A percentile compares a stretch with the other conserved stretches of the same genome.
Evolutionary conservation across 2,329 filamentous ascomycete species (phyloP).

Genomic region (Erysiphe neolycopersici): DNA sequence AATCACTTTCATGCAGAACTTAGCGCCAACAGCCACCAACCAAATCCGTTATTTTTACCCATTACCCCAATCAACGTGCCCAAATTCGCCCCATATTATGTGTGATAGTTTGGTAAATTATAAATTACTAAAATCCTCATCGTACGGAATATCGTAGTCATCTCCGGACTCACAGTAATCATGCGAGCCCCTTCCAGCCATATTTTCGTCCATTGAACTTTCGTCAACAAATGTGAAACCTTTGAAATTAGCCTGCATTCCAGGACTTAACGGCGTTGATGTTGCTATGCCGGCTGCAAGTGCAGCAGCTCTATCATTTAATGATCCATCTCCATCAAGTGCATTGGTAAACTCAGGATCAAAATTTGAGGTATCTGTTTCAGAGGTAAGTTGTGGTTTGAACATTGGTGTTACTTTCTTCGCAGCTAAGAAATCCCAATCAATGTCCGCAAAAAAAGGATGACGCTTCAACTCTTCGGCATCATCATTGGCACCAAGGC

Average conservation of each 20-base stretch:
- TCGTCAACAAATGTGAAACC: constrained; percentile 99
- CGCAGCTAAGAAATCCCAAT: constrained; percentile 69
- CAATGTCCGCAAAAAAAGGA: constrained; percentile 79
- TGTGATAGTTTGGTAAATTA: not conserved
- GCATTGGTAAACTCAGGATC: constrained; percentile 97
- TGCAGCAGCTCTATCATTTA: constrained; percentile 76
- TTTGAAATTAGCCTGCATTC: constrained; percentile 92
- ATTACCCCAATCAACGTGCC: too few relatives aligned
- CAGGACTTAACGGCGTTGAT: constrained; percentile 78
- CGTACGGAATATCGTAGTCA: constrained; percentile 33
- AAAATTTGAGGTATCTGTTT: constrained; percentile 93
- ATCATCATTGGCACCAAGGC: constrained; percentile 71
- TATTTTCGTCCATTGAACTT: constrained; percentile 73
- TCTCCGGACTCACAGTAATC: constrained; percentile 14
- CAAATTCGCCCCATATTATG: too few relatives aligned
- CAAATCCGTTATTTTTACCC: too few relatives aligned
- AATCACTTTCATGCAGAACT: too few relatives aligned
- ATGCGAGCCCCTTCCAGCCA: constrained; percentile 22
- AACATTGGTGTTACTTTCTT: constrained; percentile 91
- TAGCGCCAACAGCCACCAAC: too few relatives aligned
- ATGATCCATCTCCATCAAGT: constrained; percentile 56
- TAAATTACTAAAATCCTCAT: constrained; percentile 17
- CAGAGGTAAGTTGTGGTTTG: constrained; percentile 89
- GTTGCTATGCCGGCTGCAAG: constrained; percentile 65
- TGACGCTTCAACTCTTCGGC: constrained; percentile 86